A percentile compares a stretch with the other conserved stretches of the same genome.
phyloP scores from a whole-genome alignment of 306 rosid species.

The Cucumis cinereus region DNA sequence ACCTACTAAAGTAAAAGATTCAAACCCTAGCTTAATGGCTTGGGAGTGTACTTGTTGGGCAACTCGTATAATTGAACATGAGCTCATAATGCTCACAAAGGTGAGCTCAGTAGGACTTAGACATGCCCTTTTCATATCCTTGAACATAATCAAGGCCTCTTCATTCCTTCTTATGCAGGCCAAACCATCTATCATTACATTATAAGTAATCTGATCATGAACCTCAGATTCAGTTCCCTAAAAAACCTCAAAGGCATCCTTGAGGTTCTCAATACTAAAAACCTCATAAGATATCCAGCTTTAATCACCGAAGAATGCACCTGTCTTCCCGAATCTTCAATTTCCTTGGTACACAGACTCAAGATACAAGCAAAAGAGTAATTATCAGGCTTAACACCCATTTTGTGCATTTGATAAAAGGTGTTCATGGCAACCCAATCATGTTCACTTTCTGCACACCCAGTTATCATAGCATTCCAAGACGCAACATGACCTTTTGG shows the following conservation, averaged over 20 bases:
- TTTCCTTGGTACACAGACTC: slow-evolving; percentile 36
- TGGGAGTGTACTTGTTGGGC: slow-evolving; percentile 47
- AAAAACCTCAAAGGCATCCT: slow-evolving; percentile 44
- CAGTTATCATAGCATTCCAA: slow-evolving; percentile 72
- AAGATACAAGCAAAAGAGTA: slow-evolving; percentile 47
- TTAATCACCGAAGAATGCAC: slow-evolving; percentile 44
- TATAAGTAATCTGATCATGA: slow-evolving; percentile 49
- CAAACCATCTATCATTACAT: slow-evolving; percentile 70
- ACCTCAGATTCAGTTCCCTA: slow-evolving; percentile 24
- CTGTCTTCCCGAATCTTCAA: slow-evolving; percentile 44
- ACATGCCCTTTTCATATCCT: slow-evolving; percentile 38
- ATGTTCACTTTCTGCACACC: slow-evolving; percentile 29
- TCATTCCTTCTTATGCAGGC: slow-evolving; percentile 26
- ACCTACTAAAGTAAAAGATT: slow-evolving; percentile 39
- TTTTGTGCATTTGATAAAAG: slow-evolving; percentile 40
- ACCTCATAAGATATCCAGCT: slow-evolving; percentile 40
- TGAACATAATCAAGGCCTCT: slow-evolving; percentile 45
- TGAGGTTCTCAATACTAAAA: slow-evolving; percentile 28
- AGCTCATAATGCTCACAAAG: slow-evolving; percentile 63
- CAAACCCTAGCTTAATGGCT: slow-evolving; percentile 44
- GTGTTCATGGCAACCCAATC: slow-evolving; percentile 22
- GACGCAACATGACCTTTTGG: slow-evolving; percentile 31
- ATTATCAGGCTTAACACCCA: slow-evolving; percentile 40
- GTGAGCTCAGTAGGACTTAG: slow-evolving; percentile 42
- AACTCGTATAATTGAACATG: slow-evolving; percentile 28